A percentile compares a stretch with the other conserved stretches of the same genome.
Conservation (phyloP, 208 protist genomes). For the Sergeia podlipaevii region DNA sequence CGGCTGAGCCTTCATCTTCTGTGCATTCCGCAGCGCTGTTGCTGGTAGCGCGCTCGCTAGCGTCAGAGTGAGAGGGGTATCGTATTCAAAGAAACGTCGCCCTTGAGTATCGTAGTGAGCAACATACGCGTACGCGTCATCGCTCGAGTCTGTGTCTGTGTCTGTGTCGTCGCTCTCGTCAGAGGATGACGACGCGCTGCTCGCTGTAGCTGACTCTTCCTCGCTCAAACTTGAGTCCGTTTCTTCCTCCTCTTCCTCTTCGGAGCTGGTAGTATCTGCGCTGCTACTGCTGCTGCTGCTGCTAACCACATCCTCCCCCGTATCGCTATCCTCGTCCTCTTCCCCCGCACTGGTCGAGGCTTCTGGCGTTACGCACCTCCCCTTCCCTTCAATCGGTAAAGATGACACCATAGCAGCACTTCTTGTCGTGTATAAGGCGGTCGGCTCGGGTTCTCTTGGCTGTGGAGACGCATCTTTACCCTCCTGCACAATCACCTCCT, state of each 20-base stretch:
- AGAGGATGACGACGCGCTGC: neutral
- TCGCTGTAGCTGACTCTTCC: neutral
- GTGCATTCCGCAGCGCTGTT: too few species aligned
- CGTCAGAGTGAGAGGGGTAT: conserved; percentile 27
- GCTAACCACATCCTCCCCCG: neutral
- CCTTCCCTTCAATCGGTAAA: too few species aligned
- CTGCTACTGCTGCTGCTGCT: conserved; percentile 10
- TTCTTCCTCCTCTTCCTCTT: neutral
- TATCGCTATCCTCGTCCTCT: neutral
- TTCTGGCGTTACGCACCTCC: too few species aligned
- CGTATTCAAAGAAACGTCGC: conserved; percentile 34
- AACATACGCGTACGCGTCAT: conserved; percentile 23
- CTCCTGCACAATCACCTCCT: too few species aligned
- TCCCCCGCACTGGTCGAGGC: conserved; percentile 8
- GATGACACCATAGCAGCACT: too few species aligned
- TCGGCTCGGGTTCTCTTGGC: too few species aligned
- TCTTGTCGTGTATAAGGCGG: too few species aligned
- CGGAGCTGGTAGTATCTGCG: neutral
- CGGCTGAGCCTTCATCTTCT: neutral
- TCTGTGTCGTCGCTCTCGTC: neutral
- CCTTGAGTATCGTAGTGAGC: conserved; percentile 18
- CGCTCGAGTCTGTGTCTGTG: conserved; percentile 14
- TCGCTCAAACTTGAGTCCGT: neutral
- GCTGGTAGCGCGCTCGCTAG: neutral
- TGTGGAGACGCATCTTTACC: too few species aligned